phyloP scores from a whole-genome alignment of 140 eudicot genomes.

The Cichorium intybus region DNA sequence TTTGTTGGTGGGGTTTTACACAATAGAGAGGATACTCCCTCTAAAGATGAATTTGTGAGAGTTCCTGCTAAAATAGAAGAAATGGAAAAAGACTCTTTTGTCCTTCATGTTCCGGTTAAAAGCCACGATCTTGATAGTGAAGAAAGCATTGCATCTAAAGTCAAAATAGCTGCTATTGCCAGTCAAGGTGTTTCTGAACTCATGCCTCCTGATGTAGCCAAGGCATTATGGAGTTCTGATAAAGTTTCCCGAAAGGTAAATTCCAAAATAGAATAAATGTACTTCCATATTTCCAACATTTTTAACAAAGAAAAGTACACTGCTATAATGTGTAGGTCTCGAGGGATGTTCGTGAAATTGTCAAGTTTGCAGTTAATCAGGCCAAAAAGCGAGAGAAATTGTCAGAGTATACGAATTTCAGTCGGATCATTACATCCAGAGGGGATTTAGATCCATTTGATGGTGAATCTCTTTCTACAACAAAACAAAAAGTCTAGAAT shows the following conservation, averaged over 20 bases:
- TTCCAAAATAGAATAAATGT: not conserved
- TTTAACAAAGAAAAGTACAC: not conserved
- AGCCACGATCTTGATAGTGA: constrained; percentile 38
- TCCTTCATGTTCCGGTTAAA: constrained; percentile 73
- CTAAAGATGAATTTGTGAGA: constrained; percentile 78
- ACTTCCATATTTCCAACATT: not conserved
- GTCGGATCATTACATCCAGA: constrained; percentile 64
- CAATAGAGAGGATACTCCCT: constrained; percentile 61
- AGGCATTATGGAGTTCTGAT: constrained; percentile 74
- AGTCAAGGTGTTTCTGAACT: constrained; percentile 80
- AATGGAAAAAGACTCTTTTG: constrained; percentile 79
- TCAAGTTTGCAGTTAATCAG: constrained; percentile 84
- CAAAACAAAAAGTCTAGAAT: not conserved
- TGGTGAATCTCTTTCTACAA: constrained; percentile 40
- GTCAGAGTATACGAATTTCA: constrained; percentile 78
- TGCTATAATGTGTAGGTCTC: constrained; percentile 46
- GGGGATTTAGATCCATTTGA: constrained; percentile 96
- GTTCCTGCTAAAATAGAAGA: constrained; percentile 79
- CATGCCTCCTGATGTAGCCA: constrained; percentile 97
- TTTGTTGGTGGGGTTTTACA: constrained; percentile 90
- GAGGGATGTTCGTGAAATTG: constrained; percentile 81
- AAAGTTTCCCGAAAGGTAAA: constrained; percentile 86
- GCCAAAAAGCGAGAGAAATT: constrained; percentile 76
- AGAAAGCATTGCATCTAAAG: constrained; percentile 50
- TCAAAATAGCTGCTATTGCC: constrained; percentile 65